phyloP scores from a whole-genome alignment of 2,329 filamentous ascomycete genomes.

The Plenodomus biglobosus region DNA sequence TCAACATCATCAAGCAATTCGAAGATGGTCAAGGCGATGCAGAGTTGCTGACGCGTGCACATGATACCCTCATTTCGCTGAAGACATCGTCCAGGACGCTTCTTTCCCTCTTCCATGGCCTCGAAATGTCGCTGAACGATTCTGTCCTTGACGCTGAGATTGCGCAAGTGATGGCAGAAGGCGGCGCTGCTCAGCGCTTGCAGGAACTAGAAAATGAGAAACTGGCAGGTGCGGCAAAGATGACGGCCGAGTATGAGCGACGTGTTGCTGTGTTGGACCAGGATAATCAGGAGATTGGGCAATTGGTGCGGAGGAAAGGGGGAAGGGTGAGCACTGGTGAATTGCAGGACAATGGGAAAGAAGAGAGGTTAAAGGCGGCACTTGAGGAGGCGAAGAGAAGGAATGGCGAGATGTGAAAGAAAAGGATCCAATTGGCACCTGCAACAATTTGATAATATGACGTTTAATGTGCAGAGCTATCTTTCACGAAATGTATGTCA shows the following conservation, averaged over 20 bases:
- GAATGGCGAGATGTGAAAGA: constrained; percentile 45
- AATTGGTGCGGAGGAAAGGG: constrained; percentile 32
- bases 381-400: constrained; percentile 58
- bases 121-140: constrained; percentile 55
- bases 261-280: constrained; percentile 46
- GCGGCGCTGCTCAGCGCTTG: constrained; percentile 46
- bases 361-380: constrained; percentile 52
- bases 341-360: constrained; percentile 41
- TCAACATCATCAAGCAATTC: constrained; percentile 46
- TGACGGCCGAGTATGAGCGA: constrained; percentile 40
- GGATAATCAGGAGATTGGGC: constrained; percentile 35
- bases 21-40: constrained; percentile 34
- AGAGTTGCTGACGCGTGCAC: constrained; percentile 28
- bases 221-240: constrained; percentile 32
- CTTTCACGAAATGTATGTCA: too few species aligned
- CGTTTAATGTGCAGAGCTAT: too few species aligned
- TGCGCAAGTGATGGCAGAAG: constrained; percentile 53
- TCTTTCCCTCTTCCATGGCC: constrained; percentile 49
- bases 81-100: constrained; percentile 44
- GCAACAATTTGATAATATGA: too few species aligned
- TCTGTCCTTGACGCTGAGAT: constrained; percentile 58
- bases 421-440: background rate
- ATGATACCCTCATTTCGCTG: constrained; percentile 38
- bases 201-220: constrained; percentile 43
- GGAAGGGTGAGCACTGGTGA: constrained; percentile 16